Percentiles rank a stretch among this genome's conserved stretches.
Conservation (phyloP, 805 yeast species). For the Komagataella phaffii region DNA sequence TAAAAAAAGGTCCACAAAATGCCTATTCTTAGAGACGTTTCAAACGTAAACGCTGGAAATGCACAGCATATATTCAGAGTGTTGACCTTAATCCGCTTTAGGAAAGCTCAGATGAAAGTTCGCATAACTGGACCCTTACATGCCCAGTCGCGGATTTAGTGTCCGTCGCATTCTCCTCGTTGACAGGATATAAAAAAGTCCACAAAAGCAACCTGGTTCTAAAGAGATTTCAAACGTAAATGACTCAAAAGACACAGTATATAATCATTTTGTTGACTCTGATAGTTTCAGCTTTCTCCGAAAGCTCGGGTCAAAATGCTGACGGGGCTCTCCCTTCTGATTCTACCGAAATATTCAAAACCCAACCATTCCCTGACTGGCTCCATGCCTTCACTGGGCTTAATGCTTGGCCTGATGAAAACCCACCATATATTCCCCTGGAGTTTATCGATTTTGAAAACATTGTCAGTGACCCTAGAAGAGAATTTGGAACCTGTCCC, state of each 20-base stretch:
- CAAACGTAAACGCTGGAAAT: too few relatives aligned
- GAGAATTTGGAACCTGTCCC: slow-evolving; percentile 49
- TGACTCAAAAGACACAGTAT: not conserved
- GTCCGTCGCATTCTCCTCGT: too few relatives aligned
- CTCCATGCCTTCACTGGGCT: slow-evolving; percentile 61
- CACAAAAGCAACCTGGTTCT: not conserved
- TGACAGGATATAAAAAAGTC: too few relatives aligned
- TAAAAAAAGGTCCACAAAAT: too few relatives aligned
- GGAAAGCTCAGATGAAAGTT: too few relatives aligned
- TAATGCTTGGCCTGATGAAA: slow-evolving; percentile 68
- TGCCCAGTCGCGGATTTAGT: too few relatives aligned
- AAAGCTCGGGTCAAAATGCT: not conserved
- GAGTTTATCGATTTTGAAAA: slow-evolving; percentile 47
- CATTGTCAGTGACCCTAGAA: slow-evolving; percentile 35
- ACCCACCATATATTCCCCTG: slow-evolving; percentile 81
- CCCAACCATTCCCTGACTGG: slow-evolving; percentile 58
- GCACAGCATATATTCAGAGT: too few relatives aligned
- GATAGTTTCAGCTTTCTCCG: not conserved
- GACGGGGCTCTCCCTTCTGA: not conserved
- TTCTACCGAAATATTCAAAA: not conserved
- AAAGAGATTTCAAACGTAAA: not conserved
- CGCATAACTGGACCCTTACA: too few relatives aligned
- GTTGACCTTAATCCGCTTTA: too few relatives aligned
- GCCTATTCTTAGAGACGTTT: too few relatives aligned
- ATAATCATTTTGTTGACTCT: not conserved